phyloP scores from a whole-genome alignment of 1,284 basidiomycete genomes.

The Trametes versicolor region DNA sequence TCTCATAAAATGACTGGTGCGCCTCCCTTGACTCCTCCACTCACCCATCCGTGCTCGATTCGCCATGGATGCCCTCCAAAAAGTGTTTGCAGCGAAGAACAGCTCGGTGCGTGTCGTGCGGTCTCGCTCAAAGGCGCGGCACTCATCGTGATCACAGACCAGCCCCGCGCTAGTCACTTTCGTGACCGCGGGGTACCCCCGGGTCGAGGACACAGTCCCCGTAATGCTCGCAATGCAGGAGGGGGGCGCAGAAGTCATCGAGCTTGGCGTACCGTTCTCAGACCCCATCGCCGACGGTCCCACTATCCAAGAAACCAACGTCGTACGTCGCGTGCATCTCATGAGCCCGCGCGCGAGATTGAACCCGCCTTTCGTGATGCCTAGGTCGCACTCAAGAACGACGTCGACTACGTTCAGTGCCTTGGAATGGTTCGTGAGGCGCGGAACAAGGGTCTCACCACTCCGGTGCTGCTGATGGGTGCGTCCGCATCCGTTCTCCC shows the following conservation, averaged over 20 bases:
- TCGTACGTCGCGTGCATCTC: slow-evolving; percentile 60
- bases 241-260: slow-evolving; percentile 95
- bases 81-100: slow-evolving; percentile 79
- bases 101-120: slow-evolving; percentile 58
- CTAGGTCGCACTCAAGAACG: slow-evolving; percentile 85
- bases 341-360: slow-evolving; percentile 9
- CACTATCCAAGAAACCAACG: slow-evolving; percentile 92
- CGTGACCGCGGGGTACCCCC: slow-evolving; percentile 92
- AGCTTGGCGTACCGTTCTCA: slow-evolving; percentile 96
- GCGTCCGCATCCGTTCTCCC: slow-evolving; percentile 34
- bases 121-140: not conserved
- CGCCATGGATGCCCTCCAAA: slow-evolving; percentile 80
- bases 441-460: slow-evolving; percentile 81
- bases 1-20: slow-evolving; percentile 33
- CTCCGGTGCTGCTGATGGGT: slow-evolving; percentile 96
- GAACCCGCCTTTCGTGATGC: slow-evolving; percentile 17
- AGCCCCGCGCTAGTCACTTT: slow-evolving; percentile 86
- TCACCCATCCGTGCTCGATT: slow-evolving; percentile 16
- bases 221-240: slow-evolving; percentile 91
- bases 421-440: slow-evolving; percentile 85
- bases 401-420: slow-evolving; percentile 80
- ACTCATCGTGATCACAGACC: slow-evolving; percentile 53
- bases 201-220: slow-evolving; percentile 82
- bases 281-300: slow-evolving; percentile 97
- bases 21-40: slow-evolving; percentile 29